Conservation (phyloP, 2,329 filamentous ascomycete species). For the Emmonsiellopsis sp. region DNA sequence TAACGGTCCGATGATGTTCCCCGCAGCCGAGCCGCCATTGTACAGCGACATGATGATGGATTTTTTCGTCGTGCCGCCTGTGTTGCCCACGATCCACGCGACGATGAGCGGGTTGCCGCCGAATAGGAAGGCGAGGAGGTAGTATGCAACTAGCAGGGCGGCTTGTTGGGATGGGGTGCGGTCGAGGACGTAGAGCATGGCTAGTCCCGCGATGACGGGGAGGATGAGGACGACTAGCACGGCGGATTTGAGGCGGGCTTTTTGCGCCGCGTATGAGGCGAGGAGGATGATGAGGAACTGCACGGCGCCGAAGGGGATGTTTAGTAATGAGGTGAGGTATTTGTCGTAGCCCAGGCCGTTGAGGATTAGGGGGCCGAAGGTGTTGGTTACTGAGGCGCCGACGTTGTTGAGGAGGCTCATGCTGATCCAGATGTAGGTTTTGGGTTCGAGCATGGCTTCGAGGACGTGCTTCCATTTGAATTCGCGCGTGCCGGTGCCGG, state of each 20-base stretch:
- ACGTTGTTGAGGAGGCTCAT: slow-evolving; percentile 56
- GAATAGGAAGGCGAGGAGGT: slow-evolving; percentile 58
- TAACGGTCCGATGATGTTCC: slow-evolving; percentile 59
- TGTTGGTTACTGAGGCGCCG: slow-evolving; percentile 54
- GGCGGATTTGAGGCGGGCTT: slow-evolving; percentile 47
- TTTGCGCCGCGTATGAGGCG: slow-evolving; percentile 50
- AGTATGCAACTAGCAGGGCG: slow-evolving; percentile 52
- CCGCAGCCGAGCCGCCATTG: slow-evolving; percentile 53
- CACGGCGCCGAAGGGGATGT: slow-evolving; percentile 57
- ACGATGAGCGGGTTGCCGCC: slow-evolving; percentile 58
- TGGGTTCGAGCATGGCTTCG: slow-evolving; percentile 36
- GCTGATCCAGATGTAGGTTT: slow-evolving; percentile 50
- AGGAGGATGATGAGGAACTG: slow-evolving; percentile 53
- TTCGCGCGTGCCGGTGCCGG: slow-evolving; percentile 37
- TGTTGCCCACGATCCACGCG: slow-evolving; percentile 62
- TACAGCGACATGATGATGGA: slow-evolving; percentile 55
- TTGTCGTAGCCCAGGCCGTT: slow-evolving; percentile 52
- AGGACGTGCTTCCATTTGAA: slow-evolving; percentile 39
- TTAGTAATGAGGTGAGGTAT: slow-evolving; percentile 51
- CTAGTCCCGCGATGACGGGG: slow-evolving; percentile 51
- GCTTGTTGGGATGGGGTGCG: slow-evolving; percentile 29
- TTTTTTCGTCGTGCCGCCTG: slow-evolving; percentile 59
- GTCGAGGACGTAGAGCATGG: slow-evolving; percentile 24
- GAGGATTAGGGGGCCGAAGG: slow-evolving; percentile 57
- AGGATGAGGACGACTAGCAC: slow-evolving; percentile 47